A percentile compares a stretch with the other conserved stretches of the same genome.
Evolutionary conservation across 2,329 filamentous ascomycete species (phyloP).

Genomic region (Polytolypa hystricis): DNA sequence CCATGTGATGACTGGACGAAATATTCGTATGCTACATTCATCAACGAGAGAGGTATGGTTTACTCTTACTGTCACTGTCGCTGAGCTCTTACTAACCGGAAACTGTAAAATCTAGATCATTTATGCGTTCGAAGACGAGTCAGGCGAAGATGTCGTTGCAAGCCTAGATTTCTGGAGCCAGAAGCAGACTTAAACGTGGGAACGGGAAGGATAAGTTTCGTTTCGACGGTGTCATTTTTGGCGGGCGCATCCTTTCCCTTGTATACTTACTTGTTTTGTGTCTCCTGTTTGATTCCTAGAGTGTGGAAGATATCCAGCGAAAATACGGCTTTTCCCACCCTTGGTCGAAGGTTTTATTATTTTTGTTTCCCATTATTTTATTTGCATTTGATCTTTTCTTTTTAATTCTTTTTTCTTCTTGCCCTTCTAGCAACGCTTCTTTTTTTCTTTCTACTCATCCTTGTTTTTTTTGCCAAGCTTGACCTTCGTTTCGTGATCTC

Average conservation of each 20-base stretch:
- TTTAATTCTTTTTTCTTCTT: neutral
- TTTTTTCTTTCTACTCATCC: neutral
- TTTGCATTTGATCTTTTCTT: no score
- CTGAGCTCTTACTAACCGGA: constrained; percentile 18
- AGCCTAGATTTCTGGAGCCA: constrained; percentile 90
- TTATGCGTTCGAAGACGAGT: constrained; percentile 94
- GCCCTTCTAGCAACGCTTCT: constrained; percentile 1
- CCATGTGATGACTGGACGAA: constrained; percentile 92
- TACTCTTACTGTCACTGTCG: constrained; percentile 4
- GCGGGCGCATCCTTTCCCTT: constrained; percentile 2
- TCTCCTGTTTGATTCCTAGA: no score
- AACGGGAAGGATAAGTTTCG: constrained; percentile 1
- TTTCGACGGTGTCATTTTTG: neutral
- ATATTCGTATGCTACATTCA: constrained; percentile 94
- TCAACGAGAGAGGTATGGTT: constrained; percentile 82
- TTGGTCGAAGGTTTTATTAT: no score
- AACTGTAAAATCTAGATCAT: constrained; percentile 66
- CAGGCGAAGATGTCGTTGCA: constrained; percentile 84
- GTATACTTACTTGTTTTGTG: no score
- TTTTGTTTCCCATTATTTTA: no score
- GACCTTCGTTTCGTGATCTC: neutral
- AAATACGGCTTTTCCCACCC: no score
- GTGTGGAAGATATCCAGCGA: no score
- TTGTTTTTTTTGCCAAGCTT: neutral
- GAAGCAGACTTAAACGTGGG: constrained; percentile 3